Evolutionary conservation across 148 eudicot genomes (phyloP).

Genomic region (Polygonum aviculare): DNA sequence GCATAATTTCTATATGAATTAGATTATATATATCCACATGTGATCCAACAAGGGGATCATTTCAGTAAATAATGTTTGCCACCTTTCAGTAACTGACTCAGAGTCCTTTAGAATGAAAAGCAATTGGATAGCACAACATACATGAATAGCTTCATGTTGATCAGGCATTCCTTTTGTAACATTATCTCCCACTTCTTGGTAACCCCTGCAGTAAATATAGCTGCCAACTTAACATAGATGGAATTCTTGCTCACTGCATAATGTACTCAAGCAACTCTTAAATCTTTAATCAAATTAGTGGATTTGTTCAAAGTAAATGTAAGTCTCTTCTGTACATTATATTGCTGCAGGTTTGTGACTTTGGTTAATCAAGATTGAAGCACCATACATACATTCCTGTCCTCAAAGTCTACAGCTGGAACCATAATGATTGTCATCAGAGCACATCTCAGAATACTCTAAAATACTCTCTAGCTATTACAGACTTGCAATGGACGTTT

Average conservation of each 20-base stretch:
- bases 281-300: too few species aligned
- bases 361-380: conserved; percentile 90
- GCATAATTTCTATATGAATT: neutral
- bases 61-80: neutral
- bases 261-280: too few species aligned
- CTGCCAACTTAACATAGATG: neutral
- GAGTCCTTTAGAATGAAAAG: conserved; percentile 1
- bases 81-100: neutral
- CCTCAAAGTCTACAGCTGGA: conserved; percentile 94
- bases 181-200: conserved; percentile 81
- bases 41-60: neutral
- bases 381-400: conserved; percentile 63
- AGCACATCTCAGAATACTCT: neutral
- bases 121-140: conserved; percentile 26
- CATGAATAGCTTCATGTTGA: conserved; percentile 94
- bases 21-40: neutral
- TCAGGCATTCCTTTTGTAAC: conserved; percentile 89
- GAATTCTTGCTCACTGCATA: neutral
- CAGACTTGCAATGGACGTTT: too few species aligned
- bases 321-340: neutral
- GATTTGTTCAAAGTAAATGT: neutral
- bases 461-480: neutral
- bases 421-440: conserved; percentile 47
- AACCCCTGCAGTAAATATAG: conserved; percentile 53
- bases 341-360: conserved; percentile 78